Percentiles rank a stretch among this genome's conserved stretches.
Evolutionary conservation across 1,139 yeast genomes (phyloP).

Genomic region (Blastobotrys malaysiensis): DNA sequence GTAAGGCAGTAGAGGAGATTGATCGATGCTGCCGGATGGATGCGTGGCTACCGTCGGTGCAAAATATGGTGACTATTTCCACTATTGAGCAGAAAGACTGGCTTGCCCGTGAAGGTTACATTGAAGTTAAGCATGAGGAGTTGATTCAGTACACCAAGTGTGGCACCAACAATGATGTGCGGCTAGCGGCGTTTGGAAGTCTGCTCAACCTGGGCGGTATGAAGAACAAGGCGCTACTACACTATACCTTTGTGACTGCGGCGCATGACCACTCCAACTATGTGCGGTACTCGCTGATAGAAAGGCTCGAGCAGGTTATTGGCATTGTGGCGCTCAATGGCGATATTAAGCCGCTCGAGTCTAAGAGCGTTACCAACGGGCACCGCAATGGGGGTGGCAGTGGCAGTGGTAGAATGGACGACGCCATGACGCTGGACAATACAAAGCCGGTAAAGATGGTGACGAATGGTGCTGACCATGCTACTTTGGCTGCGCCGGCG

Average conservation of each 20-base stretch:
- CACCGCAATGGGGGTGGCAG: no score
- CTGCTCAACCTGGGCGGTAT: conserved; percentile 71
- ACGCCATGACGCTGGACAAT: conserved; percentile 28
- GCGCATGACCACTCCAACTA: conserved; percentile 52
- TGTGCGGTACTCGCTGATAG: conserved; percentile 48
- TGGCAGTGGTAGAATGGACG: conserved; percentile 22
- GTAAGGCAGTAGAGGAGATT: conserved; percentile 52
- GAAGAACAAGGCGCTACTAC: conserved; percentile 53
- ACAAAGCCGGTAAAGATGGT: background rate
- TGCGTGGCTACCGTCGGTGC: conserved; percentile 78
- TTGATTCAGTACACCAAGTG: conserved; percentile 47
- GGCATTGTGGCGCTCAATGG: conserved; percentile 71
- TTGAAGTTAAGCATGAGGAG: conserved; percentile 48
- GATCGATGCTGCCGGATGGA: conserved; percentile 76
- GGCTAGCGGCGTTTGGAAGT: conserved; percentile 67
- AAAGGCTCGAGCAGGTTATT: conserved; percentile 46
- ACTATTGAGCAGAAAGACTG: conserved; percentile 56
- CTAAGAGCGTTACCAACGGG: conserved; percentile 4
- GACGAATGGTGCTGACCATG: background rate
- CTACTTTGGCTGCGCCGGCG: background rate
- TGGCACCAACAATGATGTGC: conserved; percentile 46
- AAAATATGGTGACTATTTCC: conserved; percentile 50
- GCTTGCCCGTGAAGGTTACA: conserved; percentile 54
- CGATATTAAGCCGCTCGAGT: conserved; percentile 15
- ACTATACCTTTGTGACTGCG: conserved; percentile 55